Base-by-base conservation (phyloP, 306 rosid genomes). In the Medicago ruthenica region DNA sequence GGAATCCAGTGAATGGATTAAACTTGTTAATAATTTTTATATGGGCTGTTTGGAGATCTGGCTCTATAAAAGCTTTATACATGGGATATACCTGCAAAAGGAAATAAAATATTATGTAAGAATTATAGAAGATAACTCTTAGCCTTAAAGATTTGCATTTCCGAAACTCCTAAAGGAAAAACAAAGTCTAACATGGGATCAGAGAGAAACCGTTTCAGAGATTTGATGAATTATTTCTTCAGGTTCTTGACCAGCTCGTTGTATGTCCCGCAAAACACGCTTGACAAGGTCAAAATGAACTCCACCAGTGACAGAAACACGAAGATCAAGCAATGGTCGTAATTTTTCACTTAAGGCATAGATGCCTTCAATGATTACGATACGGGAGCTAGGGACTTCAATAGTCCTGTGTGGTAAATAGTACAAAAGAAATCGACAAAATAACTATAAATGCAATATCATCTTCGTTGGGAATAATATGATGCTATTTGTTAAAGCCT, bases 61-160 rank as follows among this genome's bases (percentile, higher is more conserved):
- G 99, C 83, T 95, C 99, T 41, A 95, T 95, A 85, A 90, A 95
- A 71, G 99, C 99, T 88, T 95, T 95, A 85, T 95, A 92, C 99
- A 95, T 95, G 53, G 99, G 99, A 82, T 95, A 89, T 41, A 95
- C 99, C 97, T 95, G 84, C 58, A 80, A 60, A 67, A 60, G 45
- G 60, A 83, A 51, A 80, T 36, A 54, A 37, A 45, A 71, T 48
- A 69, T 24, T 21, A 55, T 42, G 55, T 37, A 31, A 76, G 76
- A 81, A 81, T 50, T 71, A 73, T 53, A 34, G 76, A 22, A 77
- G 44, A 77, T 65, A 61, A 70, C 70, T 77, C 50, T 72, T 44
- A 16, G 67, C 20, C 50, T 73, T 62, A 65, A 8, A 62, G 12
- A 71, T 50, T 62, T 68, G 51, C 16, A 65, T 34, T 55, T 39